Base-by-base conservation (phyloP, 805 yeast species). In the Ogataea neopini region DNA sequence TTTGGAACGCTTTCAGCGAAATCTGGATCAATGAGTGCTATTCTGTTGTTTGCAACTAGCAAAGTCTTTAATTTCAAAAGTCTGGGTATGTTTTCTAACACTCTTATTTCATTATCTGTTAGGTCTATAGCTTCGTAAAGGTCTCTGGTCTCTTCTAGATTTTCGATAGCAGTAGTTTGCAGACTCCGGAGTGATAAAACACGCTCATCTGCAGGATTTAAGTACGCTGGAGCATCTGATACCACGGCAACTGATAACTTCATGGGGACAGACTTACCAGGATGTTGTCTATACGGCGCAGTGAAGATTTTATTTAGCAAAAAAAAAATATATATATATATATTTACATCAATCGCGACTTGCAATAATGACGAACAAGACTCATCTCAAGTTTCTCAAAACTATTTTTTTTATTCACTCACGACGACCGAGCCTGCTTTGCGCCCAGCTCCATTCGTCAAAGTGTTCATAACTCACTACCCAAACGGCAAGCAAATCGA, bases 31-130 rank as follows among this genome's bases (percentile, higher is more conserved):
- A 81, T 62, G 3, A 51, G 38, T 2, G 69, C 51, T 3, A 90
- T 79, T 50, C 77, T 68, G 63, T 92, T 92, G 49, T 80, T 76
- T 0, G 86, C 84, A 18, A 83, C 56, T 7, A 90, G 69, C 2
- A 92, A 56, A 0, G 84, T 77, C 37, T 73, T 73, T 43, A 78
- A 58, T 33, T 73, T 75, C 26, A 45, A 42, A 34, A 76, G 59
- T 17, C 49, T 58, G 0, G 84, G 88, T 30, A 78, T 71, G 58
- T 70, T 72, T 13, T 76, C 73, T 5, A 92, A 54, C 2, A 71
- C 72, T 1, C 74, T 65, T n/a, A 92, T 67, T 28, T 80, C 84
- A 65, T 92, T 92, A 59, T 85, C 83, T 0, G 92, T 80, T 26
- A 92, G 61, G 62, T 92, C 97, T 2, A 92, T 66, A 13, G 75